Conservation (phyloP, 78 protist genomes). For the Guillardia theta region DNA sequence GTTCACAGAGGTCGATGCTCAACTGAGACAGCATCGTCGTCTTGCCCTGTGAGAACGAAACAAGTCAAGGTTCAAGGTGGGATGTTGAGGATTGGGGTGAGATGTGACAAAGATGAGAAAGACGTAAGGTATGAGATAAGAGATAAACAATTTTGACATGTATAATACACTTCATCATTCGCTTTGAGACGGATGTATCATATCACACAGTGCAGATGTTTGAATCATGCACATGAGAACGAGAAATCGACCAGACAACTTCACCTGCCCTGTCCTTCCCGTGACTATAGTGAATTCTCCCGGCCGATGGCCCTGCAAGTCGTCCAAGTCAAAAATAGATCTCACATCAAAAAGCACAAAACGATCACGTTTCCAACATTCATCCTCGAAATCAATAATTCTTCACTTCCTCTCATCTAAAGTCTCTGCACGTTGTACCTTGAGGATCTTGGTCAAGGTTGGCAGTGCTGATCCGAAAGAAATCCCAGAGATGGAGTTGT, state of each 20-base stretch:
- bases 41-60: background rate
- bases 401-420: too few relatives aligned
- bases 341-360: too few relatives aligned
- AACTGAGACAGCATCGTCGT: conserved; percentile 64
- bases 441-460: too few relatives aligned
- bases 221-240: too few relatives aligned
- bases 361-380: too few relatives aligned
- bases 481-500: too few relatives aligned
- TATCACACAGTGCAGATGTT: conserved; percentile 57
- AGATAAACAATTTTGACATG: background rate
- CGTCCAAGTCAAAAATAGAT: too few relatives aligned
- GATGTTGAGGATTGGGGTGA: background rate
- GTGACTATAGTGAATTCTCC: conserved; percentile 81
- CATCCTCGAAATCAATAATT: too few relatives aligned
- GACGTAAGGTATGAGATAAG: background rate
- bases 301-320: conserved; percentile 67
- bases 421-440: too few relatives aligned
- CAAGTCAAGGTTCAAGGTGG: background rate
- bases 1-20: conserved; percentile 60
- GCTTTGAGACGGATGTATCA: too few relatives aligned
- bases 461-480: too few relatives aligned
- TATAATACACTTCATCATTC: background rate
- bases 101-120: background rate
- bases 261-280: conserved; percentile 85
- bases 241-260: too few relatives aligned